phyloP scores from a whole-genome alignment of 2,329 filamentous ascomycete species.

The Geosmithia flava region DNA sequence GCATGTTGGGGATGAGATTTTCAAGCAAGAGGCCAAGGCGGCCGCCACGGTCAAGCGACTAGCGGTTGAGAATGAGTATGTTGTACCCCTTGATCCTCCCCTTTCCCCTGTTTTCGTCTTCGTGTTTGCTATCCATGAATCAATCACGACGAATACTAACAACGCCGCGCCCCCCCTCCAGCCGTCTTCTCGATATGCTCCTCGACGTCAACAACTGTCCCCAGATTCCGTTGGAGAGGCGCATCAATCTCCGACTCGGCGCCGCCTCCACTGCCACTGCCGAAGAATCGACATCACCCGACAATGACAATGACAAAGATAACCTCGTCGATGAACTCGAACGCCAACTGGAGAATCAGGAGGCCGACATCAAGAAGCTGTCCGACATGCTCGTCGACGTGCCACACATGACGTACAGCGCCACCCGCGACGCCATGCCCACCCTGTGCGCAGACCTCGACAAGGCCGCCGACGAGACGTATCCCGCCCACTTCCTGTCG shows the following conservation, averaged over 20 bases:
- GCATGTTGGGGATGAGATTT: slow-evolving; percentile 70
- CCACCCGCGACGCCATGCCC: slow-evolving; percentile 53
- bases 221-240: slow-evolving; percentile 62
- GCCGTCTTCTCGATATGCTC: slow-evolving; percentile 78
- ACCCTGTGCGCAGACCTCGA: slow-evolving; percentile 36
- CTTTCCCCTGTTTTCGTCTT: slow-evolving; percentile 3
- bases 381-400: slow-evolving; percentile 37
- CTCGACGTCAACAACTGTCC: slow-evolving; percentile 79
- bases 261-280: slow-evolving; percentile 15
- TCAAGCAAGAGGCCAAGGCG: slow-evolving; percentile 70
- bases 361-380: slow-evolving; percentile 32
- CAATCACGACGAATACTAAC: neutral
- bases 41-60: slow-evolving; percentile 71
- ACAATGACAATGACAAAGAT: slow-evolving; percentile 22
- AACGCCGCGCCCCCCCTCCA: slow-evolving; percentile 20
- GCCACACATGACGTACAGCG: slow-evolving; percentile 35
- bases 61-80: slow-evolving; percentile 86
- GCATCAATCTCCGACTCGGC: slow-evolving; percentile 55
- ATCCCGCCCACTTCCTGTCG: slow-evolving; percentile 55
- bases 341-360: slow-evolving; percentile 7
- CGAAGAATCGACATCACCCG: too few relatives aligned
- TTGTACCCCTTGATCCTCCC: slow-evolving; percentile 3
- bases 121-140: slow-evolving; percentile 4
- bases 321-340: slow-evolving; percentile 4
- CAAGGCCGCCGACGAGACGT: slow-evolving; percentile 34